Evolutionary conservation across 768 basidiomycete species (phyloP).

Genomic region (Lyophyllum atratum): DNA sequence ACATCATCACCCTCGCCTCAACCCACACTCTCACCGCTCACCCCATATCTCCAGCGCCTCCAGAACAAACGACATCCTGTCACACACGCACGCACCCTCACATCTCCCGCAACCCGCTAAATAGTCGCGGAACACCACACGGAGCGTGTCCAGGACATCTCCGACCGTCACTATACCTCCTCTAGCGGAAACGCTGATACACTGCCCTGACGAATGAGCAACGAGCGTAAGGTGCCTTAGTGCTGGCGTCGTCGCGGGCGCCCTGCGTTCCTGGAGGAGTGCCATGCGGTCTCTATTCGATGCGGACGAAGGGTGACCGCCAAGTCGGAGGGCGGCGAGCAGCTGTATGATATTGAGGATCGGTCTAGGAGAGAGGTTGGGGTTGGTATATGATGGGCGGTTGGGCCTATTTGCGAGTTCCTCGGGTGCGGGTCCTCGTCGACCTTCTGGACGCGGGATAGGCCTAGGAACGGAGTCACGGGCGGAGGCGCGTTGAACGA

Average conservation of each 20-base stretch:
- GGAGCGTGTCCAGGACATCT: slow-evolving; percentile 9
- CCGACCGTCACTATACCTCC: slow-evolving; percentile 6
- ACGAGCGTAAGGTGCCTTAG: slow-evolving; percentile 3
- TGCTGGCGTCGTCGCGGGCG: background rate
- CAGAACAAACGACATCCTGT: background rate
- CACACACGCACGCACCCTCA: background rate
- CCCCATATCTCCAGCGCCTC: background rate
- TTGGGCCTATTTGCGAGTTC: too few relatives aligned
- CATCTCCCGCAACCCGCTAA: background rate
- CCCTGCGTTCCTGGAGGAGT: background rate
- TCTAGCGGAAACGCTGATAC: background rate
- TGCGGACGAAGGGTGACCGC: background rate
- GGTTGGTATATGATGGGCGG: too few relatives aligned
- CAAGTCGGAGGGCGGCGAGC: background rate
- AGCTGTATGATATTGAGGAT: background rate
- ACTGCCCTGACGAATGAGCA: background rate
- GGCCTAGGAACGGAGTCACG: too few relatives aligned
- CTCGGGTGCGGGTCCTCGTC: too few relatives aligned
- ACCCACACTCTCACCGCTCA: background rate
- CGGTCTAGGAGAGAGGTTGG: background rate
- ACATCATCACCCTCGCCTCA: too few relatives aligned
- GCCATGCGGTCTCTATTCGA: background rate
- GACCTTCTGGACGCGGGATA: too few relatives aligned
- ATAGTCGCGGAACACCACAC: background rate
- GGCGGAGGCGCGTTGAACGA: too few relatives aligned